phyloP scores from a whole-genome alignment of 108 stramenopile species.

The Pelagomonas calceolata region DNA sequence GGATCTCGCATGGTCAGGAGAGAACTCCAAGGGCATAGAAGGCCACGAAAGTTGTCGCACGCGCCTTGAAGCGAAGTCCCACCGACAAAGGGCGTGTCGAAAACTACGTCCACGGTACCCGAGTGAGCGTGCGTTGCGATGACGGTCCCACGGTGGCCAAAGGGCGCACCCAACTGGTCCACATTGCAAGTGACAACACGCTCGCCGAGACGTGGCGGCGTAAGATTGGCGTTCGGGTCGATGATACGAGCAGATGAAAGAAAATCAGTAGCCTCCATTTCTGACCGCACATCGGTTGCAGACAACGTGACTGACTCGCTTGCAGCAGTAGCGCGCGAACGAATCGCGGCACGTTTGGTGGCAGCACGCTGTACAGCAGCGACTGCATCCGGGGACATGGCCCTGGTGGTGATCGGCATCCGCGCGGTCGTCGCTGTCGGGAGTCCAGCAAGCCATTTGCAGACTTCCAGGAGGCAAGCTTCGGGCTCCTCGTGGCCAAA shows the following conservation, averaged over 20 bases:
- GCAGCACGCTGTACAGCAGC: slow-evolving; percentile 81
- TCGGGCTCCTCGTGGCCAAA: neutral
- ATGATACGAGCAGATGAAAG: neutral
- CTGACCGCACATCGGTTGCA: neutral
- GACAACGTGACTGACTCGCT: slow-evolving; percentile 6
- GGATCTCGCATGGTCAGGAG: slow-evolving; percentile 27
- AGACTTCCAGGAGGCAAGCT: slow-evolving; percentile 38
- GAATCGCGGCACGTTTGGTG: slow-evolving; percentile 26
- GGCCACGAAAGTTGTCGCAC: slow-evolving; percentile 86
- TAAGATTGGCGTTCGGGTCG: neutral
- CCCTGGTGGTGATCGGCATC: slow-evolving; percentile 70
- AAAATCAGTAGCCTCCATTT: neutral
- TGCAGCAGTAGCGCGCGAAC: slow-evolving; percentile 11
- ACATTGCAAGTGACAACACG: slow-evolving; percentile 69
- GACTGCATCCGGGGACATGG: slow-evolving; percentile 76
- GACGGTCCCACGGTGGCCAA: slow-evolving; percentile 90
- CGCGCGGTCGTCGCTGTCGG: slow-evolving; percentile 78
- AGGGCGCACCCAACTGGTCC: slow-evolving; percentile 76
- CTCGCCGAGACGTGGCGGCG: slow-evolving; percentile 71
- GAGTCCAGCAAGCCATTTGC: slow-evolving; percentile 68
- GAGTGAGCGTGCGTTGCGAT: slow-evolving; percentile 80
- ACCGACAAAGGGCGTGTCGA: slow-evolving; percentile 96
- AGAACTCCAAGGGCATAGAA: slow-evolving; percentile 80
- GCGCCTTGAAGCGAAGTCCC: slow-evolving; percentile 78
- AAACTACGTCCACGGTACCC: slow-evolving; percentile 93